Evolutionary conservation across 805 yeast species (phyloP).

Genomic region (Lipomyces japonicus): DNA sequence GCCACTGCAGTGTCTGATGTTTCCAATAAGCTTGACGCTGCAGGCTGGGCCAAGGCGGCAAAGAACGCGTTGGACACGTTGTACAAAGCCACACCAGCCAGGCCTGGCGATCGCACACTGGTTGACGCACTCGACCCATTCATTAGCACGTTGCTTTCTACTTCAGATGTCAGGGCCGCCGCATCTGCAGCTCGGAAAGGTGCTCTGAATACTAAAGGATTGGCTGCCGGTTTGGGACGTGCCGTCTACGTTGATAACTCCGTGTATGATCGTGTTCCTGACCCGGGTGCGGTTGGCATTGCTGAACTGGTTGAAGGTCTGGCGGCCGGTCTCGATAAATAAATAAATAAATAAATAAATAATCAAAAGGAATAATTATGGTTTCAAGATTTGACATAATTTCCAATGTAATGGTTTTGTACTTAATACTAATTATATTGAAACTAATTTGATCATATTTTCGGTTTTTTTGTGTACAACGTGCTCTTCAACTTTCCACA

Average conservation of each 20-base stretch:
- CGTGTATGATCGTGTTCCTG: slow-evolving; percentile 54
- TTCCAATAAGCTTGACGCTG: slow-evolving; percentile 12
- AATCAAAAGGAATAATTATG: too few species aligned
- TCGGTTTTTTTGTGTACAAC: too few species aligned
- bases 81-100: slow-evolving; percentile 82
- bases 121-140: slow-evolving; percentile 89
- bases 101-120: slow-evolving; percentile 83
- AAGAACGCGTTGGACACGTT: slow-evolving; percentile 63
- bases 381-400: too few species aligned
- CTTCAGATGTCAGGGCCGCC: slow-evolving; percentile 57
- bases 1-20: slow-evolving; percentile 39
- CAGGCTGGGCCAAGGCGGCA: slow-evolving; percentile 33
- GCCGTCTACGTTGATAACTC: slow-evolving; percentile 74
- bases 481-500: too few species aligned
- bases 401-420: too few species aligned
- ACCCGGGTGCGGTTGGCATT: slow-evolving; percentile 92
- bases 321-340: not conserved
- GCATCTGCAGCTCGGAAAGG: slow-evolving; percentile 67
- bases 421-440: too few species aligned
- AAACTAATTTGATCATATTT: too few species aligned
- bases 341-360: too few species aligned
- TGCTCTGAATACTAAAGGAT: slow-evolving; percentile 66
- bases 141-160: slow-evolving; percentile 53
- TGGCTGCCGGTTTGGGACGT: slow-evolving; percentile 86
- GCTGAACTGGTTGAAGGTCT: slow-evolving; percentile 54